Evolutionary conservation across 148 eudicot species (phyloP).

Genomic region (Chenopodium berlandieri): DNA sequence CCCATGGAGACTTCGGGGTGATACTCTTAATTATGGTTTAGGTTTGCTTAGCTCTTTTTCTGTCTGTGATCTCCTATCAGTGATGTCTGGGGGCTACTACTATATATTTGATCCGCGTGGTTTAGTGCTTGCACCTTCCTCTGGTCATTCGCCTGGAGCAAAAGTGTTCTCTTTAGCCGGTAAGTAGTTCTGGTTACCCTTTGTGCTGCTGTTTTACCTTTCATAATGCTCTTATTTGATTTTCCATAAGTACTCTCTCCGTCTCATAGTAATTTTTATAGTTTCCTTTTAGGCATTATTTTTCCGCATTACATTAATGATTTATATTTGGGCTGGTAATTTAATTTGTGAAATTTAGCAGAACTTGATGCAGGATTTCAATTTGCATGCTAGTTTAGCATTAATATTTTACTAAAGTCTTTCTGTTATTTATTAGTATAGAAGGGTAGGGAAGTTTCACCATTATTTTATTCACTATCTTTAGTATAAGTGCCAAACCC

Average conservation of each 20-base stretch:
- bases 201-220: constrained; percentile 3
- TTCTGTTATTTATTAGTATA: too few species aligned
- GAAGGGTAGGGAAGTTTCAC: too few species aligned
- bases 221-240: constrained; percentile 1
- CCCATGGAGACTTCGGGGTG: constrained; percentile 91
- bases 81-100: constrained; percentile 80
- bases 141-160: constrained; percentile 73
- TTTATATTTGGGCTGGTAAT: too few species aligned
- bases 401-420: too few species aligned
- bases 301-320: too few species aligned
- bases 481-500: too few species aligned
- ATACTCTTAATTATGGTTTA: constrained; percentile 84
- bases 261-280: not conserved
- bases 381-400: too few species aligned
- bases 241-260: not conserved
- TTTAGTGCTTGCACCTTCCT: constrained; percentile 63
- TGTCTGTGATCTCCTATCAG: constrained; percentile 78
- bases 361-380: too few species aligned
- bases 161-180: constrained; percentile 85
- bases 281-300: too few species aligned
- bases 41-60: constrained; percentile 80
- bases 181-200: constrained; percentile 31
- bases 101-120: constrained; percentile 96
- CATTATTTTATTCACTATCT: too few species aligned
- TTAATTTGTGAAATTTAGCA: too few species aligned